Base-by-base conservation (phyloP, 176 grass and related monocot species). In the Stipa capillata region DNA sequence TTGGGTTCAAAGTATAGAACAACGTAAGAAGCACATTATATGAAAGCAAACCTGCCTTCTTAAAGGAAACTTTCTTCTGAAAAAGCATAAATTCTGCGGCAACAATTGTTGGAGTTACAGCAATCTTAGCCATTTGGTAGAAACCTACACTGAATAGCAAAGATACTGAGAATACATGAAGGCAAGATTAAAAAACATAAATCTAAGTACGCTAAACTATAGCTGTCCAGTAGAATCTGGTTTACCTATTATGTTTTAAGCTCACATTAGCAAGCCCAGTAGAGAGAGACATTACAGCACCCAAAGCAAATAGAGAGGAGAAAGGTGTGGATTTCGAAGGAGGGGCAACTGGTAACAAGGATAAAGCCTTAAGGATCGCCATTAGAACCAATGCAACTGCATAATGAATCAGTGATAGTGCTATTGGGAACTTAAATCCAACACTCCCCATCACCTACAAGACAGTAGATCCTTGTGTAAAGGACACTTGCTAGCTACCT, bases 121-220 rank as follows among this genome's bases (percentile, higher is more conserved):
- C 90, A 85, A 93, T 97, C 84, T 97, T 97, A 70, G 88, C 88
- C 90, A 97, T 91, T 79, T 93, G 94, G 85, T 97, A 97, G 82
- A 93, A 97, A 84, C 93, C 93, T 84, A 93, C 79, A 76, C 93
- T 97, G 83, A 81, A 93, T 55, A 84, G 60, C 73, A 18, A 71
- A 80, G 85, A 83, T 76, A 77, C 52, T 76, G 73, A 89, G 40
- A 74, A 50, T 4, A 36, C n/a, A 49, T 47, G 29, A 36, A 88
- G 39, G 4, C 2, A 40, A 62, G 2, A 75, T 21, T 57, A 18
- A 8, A 25, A 15, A 39, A 55, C 21, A 54, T 25, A 71, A 2
- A 8, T 65, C 32, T 51, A 52, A 49, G 5, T 33, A 70, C 42
- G 69, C 8, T 28, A 25, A 8, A 11, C 52, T 75, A 12, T 48